Evolutionary conservation across 192 early-diverging fungal genomes (phyloP).

Genomic region (Backusella westeae): DNA sequence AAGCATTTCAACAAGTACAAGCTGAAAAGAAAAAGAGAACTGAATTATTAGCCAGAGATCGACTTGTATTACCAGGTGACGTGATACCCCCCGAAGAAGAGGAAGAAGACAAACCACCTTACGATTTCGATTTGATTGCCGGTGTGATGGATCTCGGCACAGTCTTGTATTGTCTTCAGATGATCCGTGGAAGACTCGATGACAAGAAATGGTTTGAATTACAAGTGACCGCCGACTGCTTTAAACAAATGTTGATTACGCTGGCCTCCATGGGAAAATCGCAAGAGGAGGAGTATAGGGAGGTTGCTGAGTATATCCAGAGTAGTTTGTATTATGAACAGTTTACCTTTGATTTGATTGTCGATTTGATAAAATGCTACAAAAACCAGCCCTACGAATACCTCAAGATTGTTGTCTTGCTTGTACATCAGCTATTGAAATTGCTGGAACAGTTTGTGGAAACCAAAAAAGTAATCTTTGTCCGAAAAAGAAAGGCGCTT

Average conservation of each 20-base stretch:
- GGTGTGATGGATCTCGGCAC: conserved; percentile 26
- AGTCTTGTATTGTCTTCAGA: conserved; percentile 33
- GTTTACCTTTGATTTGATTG: conserved; percentile 56
- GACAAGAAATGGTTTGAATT: conserved; percentile 48
- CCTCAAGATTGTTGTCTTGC: conserved; percentile 50
- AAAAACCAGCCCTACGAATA: conserved; percentile 47
- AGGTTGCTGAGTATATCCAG: conserved; percentile 62
- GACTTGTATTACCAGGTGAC: background rate
- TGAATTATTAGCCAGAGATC: background rate
- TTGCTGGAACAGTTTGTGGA: conserved; percentile 61
- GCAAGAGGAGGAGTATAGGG: conserved; percentile 45
- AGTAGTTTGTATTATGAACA: conserved; percentile 73
- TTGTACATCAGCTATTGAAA: conserved; percentile 59
- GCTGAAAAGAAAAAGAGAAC: background rate
- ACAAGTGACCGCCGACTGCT: conserved; percentile 50
- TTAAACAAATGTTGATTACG: conserved; percentile 61
- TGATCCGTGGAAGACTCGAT: conserved; percentile 33
- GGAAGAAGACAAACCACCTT: conserved; percentile 12
- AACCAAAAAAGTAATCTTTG: conserved; percentile 48
- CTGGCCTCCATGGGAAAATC: conserved; percentile 54
- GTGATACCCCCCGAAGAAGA: background rate
- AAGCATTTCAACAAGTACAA: background rate
- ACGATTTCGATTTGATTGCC: conserved; percentile 41
- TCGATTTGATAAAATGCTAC: conserved; percentile 48
- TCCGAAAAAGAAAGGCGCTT: conserved; percentile 35